A percentile compares a stretch with the other conserved stretches of the same genome.
phyloP scores from a whole-genome alignment of 2,329 filamentous ascomycete genomes.

The Colletotrichum sp. region DNA sequence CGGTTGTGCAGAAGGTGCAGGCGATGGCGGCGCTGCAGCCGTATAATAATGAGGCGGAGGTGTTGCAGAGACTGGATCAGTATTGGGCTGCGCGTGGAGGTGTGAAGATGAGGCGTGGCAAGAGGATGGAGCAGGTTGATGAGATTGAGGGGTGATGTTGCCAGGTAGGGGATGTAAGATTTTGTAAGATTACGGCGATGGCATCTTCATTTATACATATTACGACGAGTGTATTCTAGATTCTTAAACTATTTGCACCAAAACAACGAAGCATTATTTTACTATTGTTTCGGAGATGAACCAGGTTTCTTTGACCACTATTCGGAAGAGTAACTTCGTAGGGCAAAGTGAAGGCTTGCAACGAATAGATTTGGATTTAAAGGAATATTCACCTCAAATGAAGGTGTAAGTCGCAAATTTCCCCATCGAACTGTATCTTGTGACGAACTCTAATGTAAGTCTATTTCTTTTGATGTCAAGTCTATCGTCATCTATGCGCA shows the following conservation, averaged over 20 bases:
- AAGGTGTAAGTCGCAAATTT: too few species aligned
- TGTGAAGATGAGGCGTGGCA: slow-evolving; percentile 25
- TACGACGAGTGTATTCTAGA: background rate
- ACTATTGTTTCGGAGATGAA: background rate
- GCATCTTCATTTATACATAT: background rate
- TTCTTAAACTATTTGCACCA: rapidly evolving
- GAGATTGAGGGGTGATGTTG: background rate
- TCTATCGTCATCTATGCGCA: slow-evolving; percentile 22
- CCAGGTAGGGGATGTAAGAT: background rate
- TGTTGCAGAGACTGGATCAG: background rate
- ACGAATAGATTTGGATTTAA: too few species aligned
- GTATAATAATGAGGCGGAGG: slow-evolving; percentile 5
- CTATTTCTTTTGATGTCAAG: background rate
- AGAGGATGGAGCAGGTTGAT: background rate
- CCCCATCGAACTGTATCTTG: too few species aligned
- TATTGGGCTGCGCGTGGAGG: background rate
- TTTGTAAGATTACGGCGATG: background rate
- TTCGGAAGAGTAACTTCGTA: too few species aligned
- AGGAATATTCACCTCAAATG: too few species aligned
- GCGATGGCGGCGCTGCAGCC: slow-evolving; percentile 16
- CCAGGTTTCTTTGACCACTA: too few species aligned
- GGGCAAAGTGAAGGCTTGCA: too few species aligned
- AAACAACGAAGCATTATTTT: background rate
- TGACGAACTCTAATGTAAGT: background rate
- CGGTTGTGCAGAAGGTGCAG: background rate